phyloP scores from a whole-genome alignment of 2,329 filamentous ascomycete species.

The Cryoendolithus antarcticus region DNA sequence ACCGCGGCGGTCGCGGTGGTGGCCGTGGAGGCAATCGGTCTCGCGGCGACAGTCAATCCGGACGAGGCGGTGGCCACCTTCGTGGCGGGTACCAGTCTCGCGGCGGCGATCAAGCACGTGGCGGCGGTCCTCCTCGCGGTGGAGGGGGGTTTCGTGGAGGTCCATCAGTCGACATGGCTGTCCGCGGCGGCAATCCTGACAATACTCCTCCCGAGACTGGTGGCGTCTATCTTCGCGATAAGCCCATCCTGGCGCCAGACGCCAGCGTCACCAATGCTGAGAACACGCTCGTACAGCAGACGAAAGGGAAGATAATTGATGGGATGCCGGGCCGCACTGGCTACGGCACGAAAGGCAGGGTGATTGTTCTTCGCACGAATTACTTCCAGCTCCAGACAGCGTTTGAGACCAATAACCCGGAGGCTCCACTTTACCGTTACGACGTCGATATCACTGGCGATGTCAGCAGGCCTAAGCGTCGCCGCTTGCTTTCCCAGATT shows the following conservation, averaged over 20 bases:
- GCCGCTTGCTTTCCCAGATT: constrained; percentile 37
- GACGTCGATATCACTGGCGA: constrained; percentile 21
- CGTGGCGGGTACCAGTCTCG: constrained; percentile 14
- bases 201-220: constrained; percentile 5
- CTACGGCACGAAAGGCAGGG: constrained; percentile 27
- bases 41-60: constrained; percentile 15
- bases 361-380: constrained; percentile 31
- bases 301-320: constrained; percentile 16
- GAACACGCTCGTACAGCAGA: constrained; percentile 13
- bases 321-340: constrained; percentile 19
- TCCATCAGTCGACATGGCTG: constrained; percentile 9
- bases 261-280: constrained; percentile 14
- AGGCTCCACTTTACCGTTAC: constrained; percentile 28
- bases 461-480: constrained; percentile 28
- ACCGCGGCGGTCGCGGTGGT: constrained; percentile 13
- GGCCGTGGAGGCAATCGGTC: constrained; percentile 14
- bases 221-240: background rate
- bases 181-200: constrained; percentile 9
- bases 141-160: constrained; percentile 9
- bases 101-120: constrained; percentile 19
- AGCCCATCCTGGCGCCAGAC: constrained; percentile 10
- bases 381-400: constrained; percentile 27
- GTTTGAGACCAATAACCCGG: constrained; percentile 15
- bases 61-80: constrained; percentile 16
- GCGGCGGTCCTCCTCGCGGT: constrained; percentile 16